Evolutionary conservation across 257 asterid species (phyloP).

Genomic region (Fraxinus pennsylvanica): DNA sequence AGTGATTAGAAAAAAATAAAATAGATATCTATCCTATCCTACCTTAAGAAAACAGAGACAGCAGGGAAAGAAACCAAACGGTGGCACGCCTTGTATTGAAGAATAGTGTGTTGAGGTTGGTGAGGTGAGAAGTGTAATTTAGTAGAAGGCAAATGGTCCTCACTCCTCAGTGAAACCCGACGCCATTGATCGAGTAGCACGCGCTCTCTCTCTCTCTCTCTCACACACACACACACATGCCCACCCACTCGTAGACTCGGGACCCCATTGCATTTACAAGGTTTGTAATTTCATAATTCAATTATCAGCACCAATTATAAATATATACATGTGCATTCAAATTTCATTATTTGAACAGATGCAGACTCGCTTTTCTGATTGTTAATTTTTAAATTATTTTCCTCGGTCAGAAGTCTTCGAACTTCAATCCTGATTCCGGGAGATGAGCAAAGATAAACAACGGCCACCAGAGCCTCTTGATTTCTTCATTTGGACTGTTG

Average conservation of each 20-base stretch:
- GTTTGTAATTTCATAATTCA: constrained; percentile 29
- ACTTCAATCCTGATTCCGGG: constrained; percentile 26
- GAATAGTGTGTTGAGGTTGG: too few relatives aligned
- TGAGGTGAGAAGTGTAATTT: too few relatives aligned
- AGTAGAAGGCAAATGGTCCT: too few relatives aligned
- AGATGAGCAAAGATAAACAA: constrained; percentile 66
- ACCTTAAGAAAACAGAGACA: too few relatives aligned
- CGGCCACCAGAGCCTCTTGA: constrained; percentile 45
- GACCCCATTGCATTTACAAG: constrained; percentile 33
- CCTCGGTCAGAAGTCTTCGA: constrained; percentile 19
- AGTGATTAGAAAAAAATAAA: too few relatives aligned
- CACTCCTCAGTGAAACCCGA: too few relatives aligned
- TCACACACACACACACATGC: constrained; percentile 3
- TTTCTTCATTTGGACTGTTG: too few relatives aligned
- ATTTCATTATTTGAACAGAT: constrained; percentile 28
- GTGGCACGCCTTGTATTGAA: too few relatives aligned
- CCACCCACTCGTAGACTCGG: too few relatives aligned
- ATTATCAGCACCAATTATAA: constrained; percentile 32
- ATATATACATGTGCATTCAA: background rate
- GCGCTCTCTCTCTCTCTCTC: background rate
- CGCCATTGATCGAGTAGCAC: too few relatives aligned
- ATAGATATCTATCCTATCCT: too few relatives aligned
- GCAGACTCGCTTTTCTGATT: constrained; percentile 17
- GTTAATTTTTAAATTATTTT: constrained; percentile 20
- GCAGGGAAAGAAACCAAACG: too few relatives aligned